Percentiles rank a stretch among this genome's conserved stretches.
These are phyloP conservation scores for Leccinum huronense DNA, from an alignment of 1,284 basidiomycete species.

Conservation along the genomic window DNA sequence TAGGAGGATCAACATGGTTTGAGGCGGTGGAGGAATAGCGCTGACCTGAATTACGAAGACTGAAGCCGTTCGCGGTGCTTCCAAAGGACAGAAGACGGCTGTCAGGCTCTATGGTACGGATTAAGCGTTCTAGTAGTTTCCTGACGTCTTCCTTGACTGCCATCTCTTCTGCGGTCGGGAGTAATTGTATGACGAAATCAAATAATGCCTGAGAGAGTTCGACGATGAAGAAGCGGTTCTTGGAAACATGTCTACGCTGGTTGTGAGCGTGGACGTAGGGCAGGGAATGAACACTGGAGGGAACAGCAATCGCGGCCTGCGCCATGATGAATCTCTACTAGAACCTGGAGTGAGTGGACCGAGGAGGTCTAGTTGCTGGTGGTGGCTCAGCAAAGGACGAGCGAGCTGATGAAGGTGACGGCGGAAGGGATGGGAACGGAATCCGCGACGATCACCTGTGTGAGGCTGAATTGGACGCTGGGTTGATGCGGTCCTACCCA, in stretches of 20 bases:
- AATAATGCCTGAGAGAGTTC: conserved; percentile 72
- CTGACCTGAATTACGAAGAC: conserved; percentile 90
- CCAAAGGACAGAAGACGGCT: conserved; percentile 93
- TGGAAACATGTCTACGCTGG: conserved; percentile 42
- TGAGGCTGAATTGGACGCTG: conserved; percentile 19
- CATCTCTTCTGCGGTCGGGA: conserved; percentile 88
- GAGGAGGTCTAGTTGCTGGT: conserved; percentile 14
- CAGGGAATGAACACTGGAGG: conserved; percentile 24
- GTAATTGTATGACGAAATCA: conserved; percentile 86
- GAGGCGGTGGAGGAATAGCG: conserved; percentile 15
- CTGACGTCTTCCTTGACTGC: conserved; percentile 95
- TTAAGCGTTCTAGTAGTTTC: conserved; percentile 90
- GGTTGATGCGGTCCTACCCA: conserved; percentile 12
- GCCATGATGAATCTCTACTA: conserved; percentile 21
- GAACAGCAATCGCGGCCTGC: conserved; percentile 28
- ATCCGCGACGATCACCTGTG: conserved; percentile 33
- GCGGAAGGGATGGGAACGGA: conserved; percentile 21
- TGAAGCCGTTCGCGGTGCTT: conserved; percentile 92
- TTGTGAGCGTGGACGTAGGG: conserved; percentile 29
- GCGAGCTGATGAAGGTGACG: conserved; percentile 10
- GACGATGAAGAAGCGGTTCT: conserved; percentile 59
- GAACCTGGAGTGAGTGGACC: conserved; percentile 4
- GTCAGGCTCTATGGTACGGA: conserved; percentile 90
- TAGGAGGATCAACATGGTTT: conserved; percentile 10
- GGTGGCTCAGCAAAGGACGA: conserved; percentile 7